A percentile compares a stretch with the other conserved stretches of the same genome.
These are phyloP conservation scores for Castanopsis chinensis DNA, from an alignment of 306 rosid species.

Conservation along the genomic window DNA sequence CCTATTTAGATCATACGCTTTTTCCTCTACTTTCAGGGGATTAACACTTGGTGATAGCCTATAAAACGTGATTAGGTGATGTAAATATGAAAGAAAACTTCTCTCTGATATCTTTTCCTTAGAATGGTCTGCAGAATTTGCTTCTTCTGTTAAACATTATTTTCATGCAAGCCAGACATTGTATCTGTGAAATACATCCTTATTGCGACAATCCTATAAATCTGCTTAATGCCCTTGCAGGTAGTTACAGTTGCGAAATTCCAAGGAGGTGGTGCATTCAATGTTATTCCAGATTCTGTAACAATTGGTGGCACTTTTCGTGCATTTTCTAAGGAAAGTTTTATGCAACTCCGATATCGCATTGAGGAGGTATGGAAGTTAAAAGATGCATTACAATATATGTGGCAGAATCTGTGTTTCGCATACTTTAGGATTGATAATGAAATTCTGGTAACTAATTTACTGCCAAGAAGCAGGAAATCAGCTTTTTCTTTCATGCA, in stretches of 20 bases:
- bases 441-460: background rate
- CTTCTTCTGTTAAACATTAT: background rate
- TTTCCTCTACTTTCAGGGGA: background rate
- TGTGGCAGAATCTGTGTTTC: background rate
- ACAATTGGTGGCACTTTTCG: slow-evolving; percentile 87
- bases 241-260: slow-evolving; percentile 76
- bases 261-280: slow-evolving; percentile 85
- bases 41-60: background rate
- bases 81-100: no score
- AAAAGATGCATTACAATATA: background rate
- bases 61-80: no score
- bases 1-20: background rate
- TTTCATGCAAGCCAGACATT: background rate
- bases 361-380: slow-evolving; percentile 60
- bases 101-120: background rate
- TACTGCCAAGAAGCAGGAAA: background rate
- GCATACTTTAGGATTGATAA: background rate
- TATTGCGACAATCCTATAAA: slow-evolving; percentile 7
- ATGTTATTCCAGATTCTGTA: slow-evolving; percentile 90
- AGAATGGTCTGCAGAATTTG: background rate
- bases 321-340: slow-evolving; percentile 53
- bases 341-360: slow-evolving; percentile 50
- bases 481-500: background rate
- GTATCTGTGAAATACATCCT: slow-evolving; percentile 5
- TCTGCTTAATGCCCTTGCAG: slow-evolving; percentile 42